Percentiles rank a stretch among this genome's conserved stretches.
These are phyloP conservation scores for Zizania latifolia DNA, from an alignment of 176 grass and related monocot genomes.

Conservation along the genomic window DNA sequence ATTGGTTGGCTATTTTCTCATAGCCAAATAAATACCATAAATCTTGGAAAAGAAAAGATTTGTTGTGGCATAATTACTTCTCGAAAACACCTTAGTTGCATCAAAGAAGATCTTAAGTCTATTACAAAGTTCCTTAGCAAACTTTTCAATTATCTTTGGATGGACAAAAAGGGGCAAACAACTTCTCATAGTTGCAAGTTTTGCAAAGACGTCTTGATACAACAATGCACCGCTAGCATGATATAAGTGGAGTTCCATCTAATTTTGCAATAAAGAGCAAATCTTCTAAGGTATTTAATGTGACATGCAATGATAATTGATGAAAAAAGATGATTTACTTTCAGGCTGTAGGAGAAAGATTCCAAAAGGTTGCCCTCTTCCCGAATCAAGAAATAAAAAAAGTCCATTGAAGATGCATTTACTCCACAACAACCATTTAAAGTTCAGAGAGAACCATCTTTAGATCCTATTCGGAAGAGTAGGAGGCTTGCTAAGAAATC, in stretches of 20 bases:
- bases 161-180: neutral
- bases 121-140: neutral
- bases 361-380: slow-evolving; percentile 25
- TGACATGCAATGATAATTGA: slow-evolving; percentile 12
- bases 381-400: slow-evolving; percentile 39
- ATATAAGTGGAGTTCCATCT: too few relatives aligned
- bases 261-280: too few relatives aligned
- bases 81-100: neutral
- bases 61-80: neutral
- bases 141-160: neutral
- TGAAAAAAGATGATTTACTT: slow-evolving; percentile 6
- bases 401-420: slow-evolving; percentile 25
- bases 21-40: neutral
- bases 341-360: slow-evolving; percentile 42
- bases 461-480: slow-evolving; percentile 66
- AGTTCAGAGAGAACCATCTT: slow-evolving; percentile 28
- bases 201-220: neutral
- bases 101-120: neutral
- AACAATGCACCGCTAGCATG: neutral
- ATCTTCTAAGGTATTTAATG: too few relatives aligned
- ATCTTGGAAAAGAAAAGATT: slow-evolving; percentile 11
- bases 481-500: slow-evolving; percentile 63
- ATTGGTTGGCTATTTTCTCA: neutral
- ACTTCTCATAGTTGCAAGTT: neutral
- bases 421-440: slow-evolving; percentile 30